Evolutionary conservation across 2,329 filamentous ascomycete genomes (phyloP).

Genomic region (Cytospora schulzeri): DNA sequence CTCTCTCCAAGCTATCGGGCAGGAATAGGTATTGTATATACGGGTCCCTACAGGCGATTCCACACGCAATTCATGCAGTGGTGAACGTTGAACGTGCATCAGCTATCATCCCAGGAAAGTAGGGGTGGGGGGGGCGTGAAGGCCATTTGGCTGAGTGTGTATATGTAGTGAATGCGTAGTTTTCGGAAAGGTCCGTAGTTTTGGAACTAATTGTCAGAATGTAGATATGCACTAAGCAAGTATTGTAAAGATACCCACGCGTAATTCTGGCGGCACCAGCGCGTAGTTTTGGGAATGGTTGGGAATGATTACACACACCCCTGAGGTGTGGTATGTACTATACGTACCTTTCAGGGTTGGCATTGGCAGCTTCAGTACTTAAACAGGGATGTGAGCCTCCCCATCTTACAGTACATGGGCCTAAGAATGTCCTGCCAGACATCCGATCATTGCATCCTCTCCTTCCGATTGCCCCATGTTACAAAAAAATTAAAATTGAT

Average conservation of each 20-base stretch:
- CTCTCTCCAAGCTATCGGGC: not conserved
- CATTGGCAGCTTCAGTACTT: not conserved
- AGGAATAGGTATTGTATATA: not conserved
- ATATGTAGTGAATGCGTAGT: not conserved
- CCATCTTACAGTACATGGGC: no score
- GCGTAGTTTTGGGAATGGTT: not conserved
- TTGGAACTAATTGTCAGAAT: not conserved
- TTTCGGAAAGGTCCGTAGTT: not conserved
- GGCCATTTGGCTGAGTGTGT: not conserved
- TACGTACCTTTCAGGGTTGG: not conserved
- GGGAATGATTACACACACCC: not conserved
- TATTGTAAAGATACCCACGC: not conserved
- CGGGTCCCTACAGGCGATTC: not conserved
- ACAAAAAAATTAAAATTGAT: no score
- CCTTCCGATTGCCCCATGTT: no score
- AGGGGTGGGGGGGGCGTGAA: not conserved
- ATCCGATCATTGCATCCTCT: not conserved
- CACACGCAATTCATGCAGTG: not conserved
- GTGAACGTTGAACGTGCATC: not conserved
- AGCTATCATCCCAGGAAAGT: not conserved
- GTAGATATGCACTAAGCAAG: not conserved
- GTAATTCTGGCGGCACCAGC: not conserved
- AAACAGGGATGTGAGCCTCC: no score
- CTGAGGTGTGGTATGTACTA: not conserved
- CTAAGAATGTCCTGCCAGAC: not conserved